Conservation (phyloP, 345 rosid species). For the Citrus reticulata region DNA sequence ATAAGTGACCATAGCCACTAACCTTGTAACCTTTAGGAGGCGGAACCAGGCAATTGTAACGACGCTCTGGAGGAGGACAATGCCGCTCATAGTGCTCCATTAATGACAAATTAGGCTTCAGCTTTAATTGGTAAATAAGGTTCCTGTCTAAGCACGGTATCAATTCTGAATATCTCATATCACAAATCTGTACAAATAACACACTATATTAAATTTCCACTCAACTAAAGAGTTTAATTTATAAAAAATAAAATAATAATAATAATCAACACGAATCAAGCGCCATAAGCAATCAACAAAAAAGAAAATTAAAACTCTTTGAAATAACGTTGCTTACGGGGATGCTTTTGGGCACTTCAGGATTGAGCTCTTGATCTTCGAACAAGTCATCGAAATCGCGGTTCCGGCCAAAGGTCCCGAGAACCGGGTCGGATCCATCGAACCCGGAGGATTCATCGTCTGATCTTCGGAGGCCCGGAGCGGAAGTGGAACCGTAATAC, state of each 20-base stretch:
- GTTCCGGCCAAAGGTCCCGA: constrained; percentile 19
- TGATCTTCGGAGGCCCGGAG: constrained; percentile 63
- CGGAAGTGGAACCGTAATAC: constrained; percentile 70
- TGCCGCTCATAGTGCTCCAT: constrained; percentile 98
- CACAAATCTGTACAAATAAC: constrained; percentile 55
- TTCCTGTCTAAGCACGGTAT: constrained; percentile 92
- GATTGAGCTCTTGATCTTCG: constrained; percentile 29
- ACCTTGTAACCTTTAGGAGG: constrained; percentile 93
- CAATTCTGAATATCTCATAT: constrained; percentile 68
- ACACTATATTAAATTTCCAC: not conserved
- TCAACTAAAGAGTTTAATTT: not conserved
- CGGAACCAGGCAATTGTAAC: constrained; percentile 86
- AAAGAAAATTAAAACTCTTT: not conserved
- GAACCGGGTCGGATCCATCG: constrained; percentile 43
- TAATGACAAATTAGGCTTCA: constrained; percentile 69
- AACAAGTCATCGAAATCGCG: constrained; percentile 34
- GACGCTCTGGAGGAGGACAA: constrained; percentile 83
- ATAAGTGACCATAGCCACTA: constrained; percentile 11
- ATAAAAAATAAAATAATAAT: not conserved
- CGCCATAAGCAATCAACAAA: not conserved
- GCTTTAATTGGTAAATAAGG: constrained; percentile 71
- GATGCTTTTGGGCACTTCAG: constrained; percentile 50
- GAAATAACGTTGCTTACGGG: constrained; percentile 44
- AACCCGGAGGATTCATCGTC: constrained; percentile 32
- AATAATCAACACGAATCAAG: not conserved